Evolutionary conservation across 805 yeast genomes (phyloP), one percentile per base, ranked within the genome.

Genomic region (Kodamaea lidongshanica): DNA sequence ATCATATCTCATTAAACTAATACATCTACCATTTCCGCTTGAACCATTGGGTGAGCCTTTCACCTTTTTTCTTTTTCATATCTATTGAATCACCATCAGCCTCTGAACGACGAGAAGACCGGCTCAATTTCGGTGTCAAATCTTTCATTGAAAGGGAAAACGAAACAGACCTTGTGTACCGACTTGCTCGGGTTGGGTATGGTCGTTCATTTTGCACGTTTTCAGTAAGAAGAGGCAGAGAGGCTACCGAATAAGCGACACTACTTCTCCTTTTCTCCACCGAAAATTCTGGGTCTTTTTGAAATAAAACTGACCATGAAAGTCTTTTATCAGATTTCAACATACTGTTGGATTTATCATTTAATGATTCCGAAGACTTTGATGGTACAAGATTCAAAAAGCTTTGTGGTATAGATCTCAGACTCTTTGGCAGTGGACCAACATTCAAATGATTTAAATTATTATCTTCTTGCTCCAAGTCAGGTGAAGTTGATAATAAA

Each of bases 41-140:
- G 17, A 55, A 48, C 59, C 59, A 55, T 11, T 32, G 41, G 15
- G 48, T 34, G 15, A 54, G 34, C 33, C 38, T 50, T 16, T 38
- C 39, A 7, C 46, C 39, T 18, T 40, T 40, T 22, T 33, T 37
- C 28, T 36, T 46, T n/a, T 28, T 41, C 27, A 24, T 33, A 28
- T 39, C 36, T 21, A 20, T 25, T 19, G 30, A 32, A 32, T 32
- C 40, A 15, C 29, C 35, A 12, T 25, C 27, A 6, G 22, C 27
- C 5, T 20, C 23, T 6, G 23, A 20, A 9, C 32, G 26, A 11
- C 20, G 16, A 10, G 33, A 30, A 4, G 39, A 27, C 15, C 28
- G 20, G 4, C 48, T 40, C 10, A 42, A 22, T 17, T 37, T 41
- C 2, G 53, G 47, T 7, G 44, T 33, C 15, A 48, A 35, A 17